A percentile compares a stretch with the other conserved stretches of the same genome.
Conservation (phyloP, 2,329 filamentous ascomycete species). For the Cladosporium sp. region DNA sequence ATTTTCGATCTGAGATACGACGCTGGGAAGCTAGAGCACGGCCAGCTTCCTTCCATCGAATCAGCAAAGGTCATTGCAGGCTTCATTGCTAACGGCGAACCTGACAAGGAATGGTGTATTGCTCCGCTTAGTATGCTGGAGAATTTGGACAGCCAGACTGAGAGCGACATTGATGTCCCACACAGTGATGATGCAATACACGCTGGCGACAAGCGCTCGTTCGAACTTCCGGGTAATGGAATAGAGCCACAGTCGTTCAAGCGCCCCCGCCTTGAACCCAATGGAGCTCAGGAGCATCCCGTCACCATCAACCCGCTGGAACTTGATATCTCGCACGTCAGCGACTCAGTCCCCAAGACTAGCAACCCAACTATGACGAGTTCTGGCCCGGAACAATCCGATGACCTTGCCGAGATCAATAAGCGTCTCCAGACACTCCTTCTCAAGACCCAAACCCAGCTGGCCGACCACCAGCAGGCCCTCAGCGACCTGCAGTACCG, state of each 20-base stretch:
- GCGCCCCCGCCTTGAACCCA: slow-evolving; percentile 19
- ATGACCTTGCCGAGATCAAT: slow-evolving; percentile 12
- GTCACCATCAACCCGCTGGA: slow-evolving; percentile 29
- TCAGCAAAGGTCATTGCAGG: slow-evolving; percentile 20
- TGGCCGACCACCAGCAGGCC: slow-evolving; percentile 25
- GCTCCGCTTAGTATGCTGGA: slow-evolving; percentile 20
- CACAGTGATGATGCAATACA: background rate
- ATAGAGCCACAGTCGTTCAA: slow-evolving; percentile 16
- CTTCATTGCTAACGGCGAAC: slow-evolving; percentile 16
- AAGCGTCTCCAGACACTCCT: slow-evolving; percentile 20
- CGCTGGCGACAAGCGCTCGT: slow-evolving; percentile 17
- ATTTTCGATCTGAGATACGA: slow-evolving; percentile 29
- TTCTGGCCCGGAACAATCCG: background rate
- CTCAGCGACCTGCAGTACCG: slow-evolving; percentile 29
- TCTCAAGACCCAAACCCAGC: slow-evolving; percentile 18
- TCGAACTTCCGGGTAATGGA: slow-evolving; percentile 1
- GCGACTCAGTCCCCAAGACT: slow-evolving; percentile 35
- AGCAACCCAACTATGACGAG: slow-evolving; percentile 3
- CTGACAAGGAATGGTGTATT: slow-evolving; percentile 22
- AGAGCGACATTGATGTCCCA: slow-evolving; percentile 21
- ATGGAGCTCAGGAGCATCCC: slow-evolving; percentile 14
- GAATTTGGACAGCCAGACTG: slow-evolving; percentile 29
- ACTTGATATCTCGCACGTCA: slow-evolving; percentile 35
- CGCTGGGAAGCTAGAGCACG: slow-evolving; percentile 29
- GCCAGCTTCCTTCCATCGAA: slow-evolving; percentile 16